Percentiles rank a stretch among this genome's conserved stretches.
Evolutionary conservation across 2,329 filamentous ascomycete genomes (phyloP).

Genomic region (Fusarium kyushuense): DNA sequence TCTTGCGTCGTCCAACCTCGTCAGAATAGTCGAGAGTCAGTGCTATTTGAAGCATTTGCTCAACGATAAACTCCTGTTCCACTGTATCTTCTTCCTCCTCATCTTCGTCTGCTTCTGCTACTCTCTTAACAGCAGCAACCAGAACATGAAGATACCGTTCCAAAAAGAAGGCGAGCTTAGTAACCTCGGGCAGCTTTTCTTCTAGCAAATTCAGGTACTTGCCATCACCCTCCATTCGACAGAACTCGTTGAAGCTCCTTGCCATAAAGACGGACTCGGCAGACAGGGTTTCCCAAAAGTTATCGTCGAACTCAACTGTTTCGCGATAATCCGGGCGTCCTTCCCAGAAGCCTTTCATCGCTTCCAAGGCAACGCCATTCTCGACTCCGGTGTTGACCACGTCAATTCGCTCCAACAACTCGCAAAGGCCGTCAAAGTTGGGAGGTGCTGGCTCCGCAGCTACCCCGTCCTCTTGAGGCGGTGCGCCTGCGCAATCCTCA

Average conservation of each 20-base stretch:
- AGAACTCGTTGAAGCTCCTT: slow-evolving; percentile 94
- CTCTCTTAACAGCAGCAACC: slow-evolving; percentile 71
- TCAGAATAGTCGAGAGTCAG: slow-evolving; percentile 97
- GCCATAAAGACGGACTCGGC: slow-evolving; percentile 91
- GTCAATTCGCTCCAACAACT: slow-evolving; percentile 93
- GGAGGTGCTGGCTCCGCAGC: slow-evolving; percentile 70
- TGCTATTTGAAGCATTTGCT: slow-evolving; percentile 93
- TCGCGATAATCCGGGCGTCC: slow-evolving; percentile 86
- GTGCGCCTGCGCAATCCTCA: slow-evolving; percentile 85
- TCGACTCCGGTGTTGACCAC: slow-evolving; percentile 91
- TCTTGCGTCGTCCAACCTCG: slow-evolving; percentile 92
- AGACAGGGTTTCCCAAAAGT: slow-evolving; percentile 83
- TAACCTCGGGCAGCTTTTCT: slow-evolving; percentile 95
- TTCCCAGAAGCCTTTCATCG: slow-evolving; percentile 97
- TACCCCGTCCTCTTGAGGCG: slow-evolving; percentile 69
- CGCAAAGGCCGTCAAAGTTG: slow-evolving; percentile 84
- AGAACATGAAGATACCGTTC: slow-evolving; percentile 81
- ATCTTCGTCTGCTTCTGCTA: slow-evolving; percentile 63
- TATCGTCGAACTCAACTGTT: slow-evolving; percentile 76
- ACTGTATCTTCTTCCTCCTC: slow-evolving; percentile 85
- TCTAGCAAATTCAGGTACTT: slow-evolving; percentile 83
- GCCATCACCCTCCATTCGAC: slow-evolving; percentile 77
- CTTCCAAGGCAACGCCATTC: slow-evolving; percentile 89
- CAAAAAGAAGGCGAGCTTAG: slow-evolving; percentile 87
- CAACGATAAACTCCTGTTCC: slow-evolving; percentile 94